Conservation (phyloP, 345 rosid genomes). For the Limnanthes douglasii region DNA sequence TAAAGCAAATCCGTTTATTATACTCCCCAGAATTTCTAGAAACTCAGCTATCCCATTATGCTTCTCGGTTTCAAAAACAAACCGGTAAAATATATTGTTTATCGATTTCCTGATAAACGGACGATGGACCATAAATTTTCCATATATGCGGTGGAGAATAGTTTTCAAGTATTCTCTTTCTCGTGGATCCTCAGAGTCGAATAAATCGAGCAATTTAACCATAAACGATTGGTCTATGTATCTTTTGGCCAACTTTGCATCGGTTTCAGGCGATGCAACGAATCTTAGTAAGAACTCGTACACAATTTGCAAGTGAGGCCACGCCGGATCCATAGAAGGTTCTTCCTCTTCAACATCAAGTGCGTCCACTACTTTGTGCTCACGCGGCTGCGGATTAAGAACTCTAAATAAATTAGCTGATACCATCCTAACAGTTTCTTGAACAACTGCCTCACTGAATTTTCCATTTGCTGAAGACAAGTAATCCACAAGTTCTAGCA, state of each 20-base stretch:
- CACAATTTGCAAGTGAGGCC: conserved; percentile 72
- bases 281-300: conserved; percentile 62
- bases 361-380: conserved; percentile 39
- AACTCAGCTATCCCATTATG: conserved; percentile 65
- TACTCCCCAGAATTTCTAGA: conserved; percentile 58
- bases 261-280: conserved; percentile 62
- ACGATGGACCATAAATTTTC: conserved; percentile 65
- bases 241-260: conserved; percentile 58
- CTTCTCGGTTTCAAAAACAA: conserved; percentile 59
- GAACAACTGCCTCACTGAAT: conserved; percentile 32
- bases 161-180: conserved; percentile 61
- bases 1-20: conserved; percentile 65
- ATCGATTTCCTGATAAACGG: conserved; percentile 57
- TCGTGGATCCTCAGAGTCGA: conserved; percentile 66
- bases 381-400: conserved; percentile 44
- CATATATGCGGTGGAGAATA: conserved; percentile 55
- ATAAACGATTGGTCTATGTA: conserved; percentile 50
- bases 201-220: conserved; percentile 41
- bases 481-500: conserved; percentile 63
- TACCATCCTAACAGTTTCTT: conserved; percentile 54
- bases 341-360: conserved; percentile 68
- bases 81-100: conserved; percentile 47
- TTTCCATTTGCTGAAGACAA: conserved; percentile 38
- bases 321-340: conserved; percentile 57
- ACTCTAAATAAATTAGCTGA: conserved; percentile 50